These are phyloP conservation scores for Bolboschoenus planiculmis DNA, from an alignment of 176 grass and related monocot species.

Conservation along the genomic window DNA sequence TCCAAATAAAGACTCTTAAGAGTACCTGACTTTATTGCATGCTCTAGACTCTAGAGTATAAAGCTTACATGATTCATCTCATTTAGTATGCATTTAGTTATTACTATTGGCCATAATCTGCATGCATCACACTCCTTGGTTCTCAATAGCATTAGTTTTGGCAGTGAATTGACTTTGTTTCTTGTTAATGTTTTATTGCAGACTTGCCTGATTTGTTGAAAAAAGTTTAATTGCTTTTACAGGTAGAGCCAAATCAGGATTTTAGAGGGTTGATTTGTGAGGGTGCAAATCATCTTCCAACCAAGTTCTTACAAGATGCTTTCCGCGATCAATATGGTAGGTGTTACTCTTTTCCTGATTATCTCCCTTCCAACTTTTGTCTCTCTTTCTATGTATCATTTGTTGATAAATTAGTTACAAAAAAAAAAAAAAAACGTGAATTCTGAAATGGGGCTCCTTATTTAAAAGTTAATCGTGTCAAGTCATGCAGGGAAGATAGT, in stretches of 20 bases:
- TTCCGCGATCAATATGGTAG: constrained; percentile 70
- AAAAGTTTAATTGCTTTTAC: constrained; percentile 6
- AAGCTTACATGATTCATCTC: neutral
- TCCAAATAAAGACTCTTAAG: neutral
- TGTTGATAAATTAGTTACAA: constrained; percentile 10
- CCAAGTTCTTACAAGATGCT: constrained; percentile 75
- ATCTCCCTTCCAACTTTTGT: neutral
- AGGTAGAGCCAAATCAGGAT: constrained; percentile 99
- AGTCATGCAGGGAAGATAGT: constrained; percentile 89
- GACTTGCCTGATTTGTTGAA: neutral
- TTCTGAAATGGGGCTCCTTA: constrained; percentile 1
- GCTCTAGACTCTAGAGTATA: neutral
- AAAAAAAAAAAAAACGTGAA: too few relatives aligned
- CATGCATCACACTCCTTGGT: neutral
- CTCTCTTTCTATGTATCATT: neutral
- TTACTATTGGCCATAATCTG: neutral
- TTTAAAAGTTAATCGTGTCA: constrained; percentile 35
- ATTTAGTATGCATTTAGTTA: neutral
- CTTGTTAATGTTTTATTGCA: neutral
- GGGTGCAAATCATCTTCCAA: constrained; percentile 85
- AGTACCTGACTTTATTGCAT: neutral
- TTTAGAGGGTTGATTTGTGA: constrained; percentile 83
- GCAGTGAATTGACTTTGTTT: neutral
- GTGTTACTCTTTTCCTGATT: constrained; percentile 11
- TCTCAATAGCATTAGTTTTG: neutral